A percentile compares a stretch with the other conserved stretches of the same genome.
These are phyloP conservation scores for Blastomyces silverae DNA, from an alignment of 2,329 filamentous ascomycete genomes.

Conservation along the genomic window DNA sequence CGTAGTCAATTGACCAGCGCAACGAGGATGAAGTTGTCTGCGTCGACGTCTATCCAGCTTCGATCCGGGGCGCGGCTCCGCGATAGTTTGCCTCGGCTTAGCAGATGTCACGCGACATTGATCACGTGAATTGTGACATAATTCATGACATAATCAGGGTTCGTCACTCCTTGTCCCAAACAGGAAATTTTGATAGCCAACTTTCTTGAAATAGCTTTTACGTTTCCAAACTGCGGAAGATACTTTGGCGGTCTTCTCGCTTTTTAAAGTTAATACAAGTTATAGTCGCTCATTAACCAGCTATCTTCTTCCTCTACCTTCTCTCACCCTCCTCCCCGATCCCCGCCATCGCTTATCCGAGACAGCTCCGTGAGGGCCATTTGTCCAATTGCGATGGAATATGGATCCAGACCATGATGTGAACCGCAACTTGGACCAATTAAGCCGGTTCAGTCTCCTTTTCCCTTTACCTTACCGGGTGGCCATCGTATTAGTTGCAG, in stretches of 20 bases:
- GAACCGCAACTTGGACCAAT: slow-evolving; percentile 26
- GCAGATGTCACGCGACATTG: background rate
- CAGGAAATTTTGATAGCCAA: slow-evolving; percentile 3
- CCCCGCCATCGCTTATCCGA: background rate
- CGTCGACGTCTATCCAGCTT: background rate
- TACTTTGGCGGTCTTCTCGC: background rate
- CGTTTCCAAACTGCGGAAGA: background rate
- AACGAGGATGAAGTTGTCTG: background rate
- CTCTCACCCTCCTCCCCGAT: background rate
- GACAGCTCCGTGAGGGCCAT: background rate
- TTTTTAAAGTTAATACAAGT: background rate
- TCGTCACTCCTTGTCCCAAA: slow-evolving; percentile 11
- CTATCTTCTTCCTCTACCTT: too few relatives aligned
- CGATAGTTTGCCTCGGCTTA: slow-evolving; percentile 9
- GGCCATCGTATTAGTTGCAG: slow-evolving; percentile 75
- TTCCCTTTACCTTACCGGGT: slow-evolving; percentile 87
- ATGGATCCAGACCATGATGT: slow-evolving; percentile 39
- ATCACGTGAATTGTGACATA: background rate
- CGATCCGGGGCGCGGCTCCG: background rate
- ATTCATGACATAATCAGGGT: background rate
- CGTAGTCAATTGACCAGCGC: background rate
- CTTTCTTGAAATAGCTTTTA: background rate
- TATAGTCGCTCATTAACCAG: slow-evolving; percentile 5
- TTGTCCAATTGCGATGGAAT: slow-evolving; percentile 27
- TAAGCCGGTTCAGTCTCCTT: slow-evolving; percentile 80